Percentiles rank a stretch among this genome's conserved stretches.
Conservation (phyloP, 139 green algal species). For the Closterium sp. region DNA sequence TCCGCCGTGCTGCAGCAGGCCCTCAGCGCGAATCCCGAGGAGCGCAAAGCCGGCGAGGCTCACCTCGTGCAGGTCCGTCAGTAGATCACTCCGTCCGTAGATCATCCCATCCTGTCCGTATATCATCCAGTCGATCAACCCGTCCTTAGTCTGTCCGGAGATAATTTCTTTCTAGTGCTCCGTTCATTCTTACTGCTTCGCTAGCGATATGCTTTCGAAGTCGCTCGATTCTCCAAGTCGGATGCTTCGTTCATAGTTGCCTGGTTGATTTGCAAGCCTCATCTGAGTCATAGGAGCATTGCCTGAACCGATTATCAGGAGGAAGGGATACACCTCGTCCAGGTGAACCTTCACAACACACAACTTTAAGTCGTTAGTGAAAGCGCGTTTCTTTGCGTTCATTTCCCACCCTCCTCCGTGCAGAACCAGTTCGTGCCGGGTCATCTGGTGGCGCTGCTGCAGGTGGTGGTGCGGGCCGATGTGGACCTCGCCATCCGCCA, state of each 20-base stretch:
- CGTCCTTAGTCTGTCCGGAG: too few species aligned
- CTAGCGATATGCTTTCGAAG: too few species aligned
- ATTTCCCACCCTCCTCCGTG: background rate
- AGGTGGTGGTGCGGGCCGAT: conserved; percentile 69
- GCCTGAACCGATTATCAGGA: too few species aligned
- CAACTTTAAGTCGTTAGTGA: too few species aligned
- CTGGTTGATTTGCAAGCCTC: too few species aligned
- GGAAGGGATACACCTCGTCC: too few species aligned
- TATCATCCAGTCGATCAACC: background rate
- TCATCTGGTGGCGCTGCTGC: conserved; percentile 75
- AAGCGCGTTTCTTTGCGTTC: too few species aligned
- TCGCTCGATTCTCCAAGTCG: too few species aligned
- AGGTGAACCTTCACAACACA: too few species aligned
- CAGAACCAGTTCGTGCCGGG: conserved; percentile 54
- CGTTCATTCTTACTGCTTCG: background rate
- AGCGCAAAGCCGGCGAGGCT: conserved; percentile 32
- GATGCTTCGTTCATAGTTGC: too few species aligned
- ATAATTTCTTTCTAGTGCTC: too few species aligned
- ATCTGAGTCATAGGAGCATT: too few species aligned
- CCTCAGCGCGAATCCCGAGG: conserved; percentile 38
- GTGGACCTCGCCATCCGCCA: conserved; percentile 77
- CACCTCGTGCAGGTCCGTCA: conserved; percentile 28
- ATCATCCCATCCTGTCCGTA: background rate
- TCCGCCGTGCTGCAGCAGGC: conserved; percentile 37
- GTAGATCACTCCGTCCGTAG: background rate